phyloP scores from a whole-genome alignment of 805 yeast genomes.

The Wickerhamomyces sydowiorum region DNA sequence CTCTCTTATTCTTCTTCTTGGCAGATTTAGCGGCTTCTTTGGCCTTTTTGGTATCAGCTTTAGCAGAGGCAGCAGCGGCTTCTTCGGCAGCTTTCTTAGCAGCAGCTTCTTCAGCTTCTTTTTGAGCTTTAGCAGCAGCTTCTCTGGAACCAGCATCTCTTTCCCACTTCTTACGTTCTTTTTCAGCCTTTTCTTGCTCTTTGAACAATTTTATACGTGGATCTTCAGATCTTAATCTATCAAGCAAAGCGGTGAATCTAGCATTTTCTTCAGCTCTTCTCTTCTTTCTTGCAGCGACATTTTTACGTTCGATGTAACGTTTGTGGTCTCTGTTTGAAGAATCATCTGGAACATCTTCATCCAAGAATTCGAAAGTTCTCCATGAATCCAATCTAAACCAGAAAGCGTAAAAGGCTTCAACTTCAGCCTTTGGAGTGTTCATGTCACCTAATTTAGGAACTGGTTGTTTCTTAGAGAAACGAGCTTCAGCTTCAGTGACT shows the following conservation, averaged over 20 bases:
- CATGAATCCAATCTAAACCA: constrained; percentile 95
- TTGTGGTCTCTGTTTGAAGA: constrained; percentile 98
- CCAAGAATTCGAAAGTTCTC: constrained; percentile 97
- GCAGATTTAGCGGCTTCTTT: constrained; percentile 88
- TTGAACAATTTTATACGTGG: constrained; percentile 93
- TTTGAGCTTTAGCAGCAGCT: constrained; percentile 84
- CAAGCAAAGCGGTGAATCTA: constrained; percentile 78
- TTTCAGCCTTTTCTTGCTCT: constrained; percentile 90
- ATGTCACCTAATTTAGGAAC: constrained; percentile 75
- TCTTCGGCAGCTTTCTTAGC: constrained; percentile 73
- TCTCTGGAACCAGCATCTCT: constrained; percentile 97
- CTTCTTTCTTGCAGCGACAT: constrained; percentile 94
- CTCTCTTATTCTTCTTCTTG: constrained; percentile 95
- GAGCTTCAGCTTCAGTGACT: constrained; percentile 82
- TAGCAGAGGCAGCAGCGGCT: constrained; percentile 50
- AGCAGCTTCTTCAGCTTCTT: constrained; percentile 86
- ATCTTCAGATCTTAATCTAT: constrained; percentile 83
- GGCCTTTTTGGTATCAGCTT: constrained; percentile 85
- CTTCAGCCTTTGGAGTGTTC: constrained; percentile 68
- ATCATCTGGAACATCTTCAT: constrained; percentile 99
- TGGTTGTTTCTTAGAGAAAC: constrained; percentile 90
- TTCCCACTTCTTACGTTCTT: constrained; percentile 95
- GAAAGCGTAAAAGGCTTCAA: constrained; percentile 84
- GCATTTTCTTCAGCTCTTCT: constrained; percentile 96
- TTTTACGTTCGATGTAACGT: constrained; percentile 97